Conservation (phyloP, 129 eudicot species). For the Flaveria robusta region DNA sequence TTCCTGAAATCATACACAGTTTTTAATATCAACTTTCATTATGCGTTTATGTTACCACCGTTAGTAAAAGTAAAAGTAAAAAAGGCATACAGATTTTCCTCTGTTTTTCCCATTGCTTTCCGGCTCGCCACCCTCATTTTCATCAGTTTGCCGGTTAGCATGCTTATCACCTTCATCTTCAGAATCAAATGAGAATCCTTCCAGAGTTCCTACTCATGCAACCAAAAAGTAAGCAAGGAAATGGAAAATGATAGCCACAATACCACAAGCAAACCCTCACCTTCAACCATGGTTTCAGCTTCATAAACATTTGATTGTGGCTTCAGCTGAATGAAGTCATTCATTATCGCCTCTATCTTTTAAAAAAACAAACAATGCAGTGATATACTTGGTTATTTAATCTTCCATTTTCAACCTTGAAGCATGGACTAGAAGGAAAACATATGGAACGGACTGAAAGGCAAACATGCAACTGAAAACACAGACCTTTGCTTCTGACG, state of each 20-base stretch:
- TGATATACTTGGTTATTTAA: neutral
- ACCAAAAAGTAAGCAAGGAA: slow-evolving; percentile 15
- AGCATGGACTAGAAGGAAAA: neutral
- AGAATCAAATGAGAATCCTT: slow-evolving; percentile 84
- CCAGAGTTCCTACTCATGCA: slow-evolving; percentile 68
- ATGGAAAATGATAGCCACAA: neutral
- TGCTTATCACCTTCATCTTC: slow-evolving; percentile 85
- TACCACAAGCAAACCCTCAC: slow-evolving; percentile 42
- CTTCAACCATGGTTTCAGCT: slow-evolving; percentile 99
- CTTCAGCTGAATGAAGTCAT: slow-evolving; percentile 89
- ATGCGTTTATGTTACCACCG: neutral
- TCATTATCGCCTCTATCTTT: slow-evolving; percentile 95
- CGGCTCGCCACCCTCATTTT: slow-evolving; percentile 60
- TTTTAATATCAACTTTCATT: slow-evolving; percentile 18
- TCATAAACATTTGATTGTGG: slow-evolving; percentile 89
- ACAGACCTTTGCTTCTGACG: slow-evolving; percentile 95
- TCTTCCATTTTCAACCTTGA: neutral
- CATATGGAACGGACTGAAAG: neutral
- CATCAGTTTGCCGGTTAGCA: slow-evolving; percentile 42
- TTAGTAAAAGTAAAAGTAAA: slow-evolving; percentile 1
- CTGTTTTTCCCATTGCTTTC: slow-evolving; percentile 55
- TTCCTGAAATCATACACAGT: slow-evolving; percentile 50
- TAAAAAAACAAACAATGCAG: slow-evolving; percentile 11
- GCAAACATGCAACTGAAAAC: neutral
- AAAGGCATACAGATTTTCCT: slow-evolving; percentile 64